These are phyloP conservation scores for Sclerospora graminicola DNA, from an alignment of 352 stramenopile genomes.

Conservation along the genomic window DNA sequence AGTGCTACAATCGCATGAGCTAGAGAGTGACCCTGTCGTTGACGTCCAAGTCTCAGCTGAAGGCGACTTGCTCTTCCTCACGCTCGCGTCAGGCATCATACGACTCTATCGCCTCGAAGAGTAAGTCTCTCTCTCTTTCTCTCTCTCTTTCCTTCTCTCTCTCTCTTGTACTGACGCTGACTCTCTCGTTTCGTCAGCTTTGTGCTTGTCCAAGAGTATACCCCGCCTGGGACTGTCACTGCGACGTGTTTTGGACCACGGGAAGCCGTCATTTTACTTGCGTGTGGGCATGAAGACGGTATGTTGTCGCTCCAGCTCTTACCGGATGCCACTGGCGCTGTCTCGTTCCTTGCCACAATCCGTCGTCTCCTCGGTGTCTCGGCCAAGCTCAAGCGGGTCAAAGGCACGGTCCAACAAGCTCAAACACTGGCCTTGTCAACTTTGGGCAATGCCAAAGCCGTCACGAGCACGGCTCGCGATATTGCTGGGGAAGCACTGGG, in stretches of 20 bases:
- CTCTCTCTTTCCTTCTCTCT: background rate
- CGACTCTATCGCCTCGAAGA: slow-evolving; percentile 73
- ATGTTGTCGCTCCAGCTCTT: slow-evolving; percentile 72
- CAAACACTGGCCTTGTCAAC: slow-evolving; percentile 78
- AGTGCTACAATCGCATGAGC: slow-evolving; percentile 32
- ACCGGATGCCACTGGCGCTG: slow-evolving; percentile 62
- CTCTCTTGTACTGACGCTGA: background rate
- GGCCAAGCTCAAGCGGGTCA: slow-evolving; percentile 80
- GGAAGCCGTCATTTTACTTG: slow-evolving; percentile 66
- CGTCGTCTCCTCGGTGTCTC: slow-evolving; percentile 66
- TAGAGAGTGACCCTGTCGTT: slow-evolving; percentile 35
- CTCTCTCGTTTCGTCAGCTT: slow-evolving; percentile 27
- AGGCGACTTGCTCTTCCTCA: slow-evolving; percentile 66
- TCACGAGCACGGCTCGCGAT: slow-evolving; percentile 72
- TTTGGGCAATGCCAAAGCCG: slow-evolving; percentile 69
- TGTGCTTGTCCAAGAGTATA: slow-evolving; percentile 66
- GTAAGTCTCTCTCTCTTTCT: slow-evolving; percentile 29
- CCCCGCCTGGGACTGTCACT: slow-evolving; percentile 29
- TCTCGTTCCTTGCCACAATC: slow-evolving; percentile 68
- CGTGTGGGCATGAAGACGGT: slow-evolving; percentile 57
- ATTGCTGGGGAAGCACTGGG: slow-evolving; percentile 78
- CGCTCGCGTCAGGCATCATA: slow-evolving; percentile 30
- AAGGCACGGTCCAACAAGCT: slow-evolving; percentile 81
- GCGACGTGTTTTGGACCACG: slow-evolving; percentile 54
- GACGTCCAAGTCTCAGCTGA: slow-evolving; percentile 52